Evolutionary conservation across 345 rosid genomes (phyloP).

Genomic region (Gossypium thurberi): DNA sequence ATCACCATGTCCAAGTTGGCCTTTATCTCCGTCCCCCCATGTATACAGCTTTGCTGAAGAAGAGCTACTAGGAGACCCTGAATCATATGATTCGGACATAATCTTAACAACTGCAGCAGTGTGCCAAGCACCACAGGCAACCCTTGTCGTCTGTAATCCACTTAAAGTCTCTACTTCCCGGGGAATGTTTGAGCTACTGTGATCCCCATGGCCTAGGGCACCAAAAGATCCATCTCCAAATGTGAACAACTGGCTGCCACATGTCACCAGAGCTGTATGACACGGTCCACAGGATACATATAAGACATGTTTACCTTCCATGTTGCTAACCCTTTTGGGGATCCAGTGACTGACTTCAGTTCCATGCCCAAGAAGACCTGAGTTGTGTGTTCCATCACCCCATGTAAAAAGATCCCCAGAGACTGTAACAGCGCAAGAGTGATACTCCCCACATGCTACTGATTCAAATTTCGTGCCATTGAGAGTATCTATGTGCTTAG

Average conservation of each 20-base stretch:
- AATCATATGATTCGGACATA: constrained; percentile 32
- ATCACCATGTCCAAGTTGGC: constrained; percentile 76
- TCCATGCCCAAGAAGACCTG: constrained; percentile 74
- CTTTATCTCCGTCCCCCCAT: constrained; percentile 82
- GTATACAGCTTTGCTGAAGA: constrained; percentile 54
- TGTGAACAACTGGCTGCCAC: constrained; percentile 69
- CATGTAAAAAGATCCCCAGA: constrained; percentile 85
- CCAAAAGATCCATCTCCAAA: constrained; percentile 95
- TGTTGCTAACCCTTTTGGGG: constrained; percentile 56
- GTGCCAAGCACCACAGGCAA: constrained; percentile 94
- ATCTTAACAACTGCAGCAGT: constrained; percentile 75
- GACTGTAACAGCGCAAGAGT: constrained; percentile 69
- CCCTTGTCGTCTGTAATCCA: constrained; percentile 46
- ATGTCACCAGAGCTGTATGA: constrained; percentile 77
- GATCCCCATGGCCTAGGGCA: constrained; percentile 83
- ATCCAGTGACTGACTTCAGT: constrained; percentile 70
- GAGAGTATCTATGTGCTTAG: constrained; percentile 56
- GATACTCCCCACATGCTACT: constrained; percentile 84
- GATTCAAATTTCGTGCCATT: constrained; percentile 55
- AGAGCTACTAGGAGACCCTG: constrained; percentile 29
- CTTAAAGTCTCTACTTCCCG: constrained; percentile 64
- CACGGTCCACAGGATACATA: constrained; percentile 72
- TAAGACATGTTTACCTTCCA: constrained; percentile 54
- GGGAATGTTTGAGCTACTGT: constrained; percentile 45
- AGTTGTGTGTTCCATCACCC: constrained; percentile 72